Conservation (phyloP, 1,139 yeast species). For the Meyerozyma elateridarum region DNA sequence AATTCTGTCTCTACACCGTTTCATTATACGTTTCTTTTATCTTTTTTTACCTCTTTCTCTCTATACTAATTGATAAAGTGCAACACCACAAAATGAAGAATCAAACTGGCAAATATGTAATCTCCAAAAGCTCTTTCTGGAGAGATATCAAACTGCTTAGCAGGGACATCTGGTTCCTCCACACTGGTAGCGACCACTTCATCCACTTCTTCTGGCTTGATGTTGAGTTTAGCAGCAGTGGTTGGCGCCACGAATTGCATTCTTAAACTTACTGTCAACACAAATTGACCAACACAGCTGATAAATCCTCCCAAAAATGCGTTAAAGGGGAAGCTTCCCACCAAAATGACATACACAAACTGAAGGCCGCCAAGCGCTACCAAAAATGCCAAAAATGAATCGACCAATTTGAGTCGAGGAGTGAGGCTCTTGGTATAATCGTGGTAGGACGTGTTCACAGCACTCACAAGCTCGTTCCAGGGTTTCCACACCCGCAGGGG, state of each 20-base stretch:
- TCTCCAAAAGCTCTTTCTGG: constrained; percentile 89
- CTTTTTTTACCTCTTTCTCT: constrained; percentile 4
- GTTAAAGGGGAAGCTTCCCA: constrained; percentile 94
- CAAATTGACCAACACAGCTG: constrained; percentile 93
- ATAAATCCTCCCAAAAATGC: constrained; percentile 93
- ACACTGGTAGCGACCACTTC: constrained; percentile 6
- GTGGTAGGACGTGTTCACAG: constrained; percentile 43
- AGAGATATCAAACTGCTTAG: constrained; percentile 31
- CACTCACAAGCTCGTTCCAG: constrained; percentile 41
- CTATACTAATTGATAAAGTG: constrained; percentile 75
- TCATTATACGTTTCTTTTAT: constrained; percentile 2
- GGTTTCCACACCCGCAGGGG: too few species aligned
- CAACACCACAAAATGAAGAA: constrained; percentile 81
- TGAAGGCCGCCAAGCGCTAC: constrained; percentile 75
- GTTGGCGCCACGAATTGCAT: constrained; percentile 43
- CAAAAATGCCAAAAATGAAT: constrained; percentile 68
- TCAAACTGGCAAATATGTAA: constrained; percentile 78
- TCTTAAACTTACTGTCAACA: constrained; percentile 73
- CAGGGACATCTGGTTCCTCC: constrained; percentile 8
- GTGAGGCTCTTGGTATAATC: constrained; percentile 42
- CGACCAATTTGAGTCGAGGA: constrained; percentile 62
- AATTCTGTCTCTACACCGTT: neutral
- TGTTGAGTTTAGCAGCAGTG: neutral
- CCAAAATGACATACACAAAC: constrained; percentile 66
- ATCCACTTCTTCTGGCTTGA: constrained; percentile 6